phyloP scores from a whole-genome alignment of 129 eudicot genomes.

The Calendula officinalis region DNA sequence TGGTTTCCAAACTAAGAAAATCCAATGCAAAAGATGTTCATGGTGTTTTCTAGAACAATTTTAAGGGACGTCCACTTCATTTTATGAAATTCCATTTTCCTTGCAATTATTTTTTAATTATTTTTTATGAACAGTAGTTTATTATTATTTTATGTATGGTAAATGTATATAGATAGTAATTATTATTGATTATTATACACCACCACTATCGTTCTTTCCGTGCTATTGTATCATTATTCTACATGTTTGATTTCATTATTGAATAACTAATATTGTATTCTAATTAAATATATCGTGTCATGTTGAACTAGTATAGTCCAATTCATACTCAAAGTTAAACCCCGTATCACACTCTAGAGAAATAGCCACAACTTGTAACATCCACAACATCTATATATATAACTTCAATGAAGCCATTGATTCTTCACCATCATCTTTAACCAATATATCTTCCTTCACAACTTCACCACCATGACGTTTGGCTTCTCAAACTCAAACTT shows the following conservation, averaged over 20 bases:
- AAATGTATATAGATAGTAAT: too few species aligned
- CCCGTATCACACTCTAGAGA: slow-evolving; percentile 6
- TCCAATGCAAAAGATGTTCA: too few species aligned
- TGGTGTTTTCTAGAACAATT: too few species aligned
- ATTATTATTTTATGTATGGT: too few species aligned
- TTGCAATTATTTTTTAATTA: too few species aligned
- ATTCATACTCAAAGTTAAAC: slow-evolving; percentile 9
- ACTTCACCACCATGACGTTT: slow-evolving; percentile 12
- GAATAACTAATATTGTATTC: neutral
- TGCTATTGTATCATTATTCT: neutral
- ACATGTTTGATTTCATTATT: neutral
- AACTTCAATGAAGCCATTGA: neutral
- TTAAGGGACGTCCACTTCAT: too few species aligned
- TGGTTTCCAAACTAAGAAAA: too few species aligned
- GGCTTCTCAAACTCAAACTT: slow-evolving; percentile 10
- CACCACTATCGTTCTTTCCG: too few species aligned
- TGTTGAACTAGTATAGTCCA: slow-evolving; percentile 11
- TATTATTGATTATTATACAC: too few species aligned
- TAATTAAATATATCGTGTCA: neutral
- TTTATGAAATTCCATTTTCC: too few species aligned
- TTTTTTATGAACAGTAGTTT: too few species aligned
- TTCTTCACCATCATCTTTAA: slow-evolving; percentile 1
- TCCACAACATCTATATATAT: slow-evolving; percentile 3
- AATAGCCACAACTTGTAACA: neutral
- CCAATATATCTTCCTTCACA: neutral